Evolutionary conservation across 1,139 yeast species (phyloP), one percentile per base, ranked within the genome.

Genomic region (Cylindricascospora bacillispora): DNA sequence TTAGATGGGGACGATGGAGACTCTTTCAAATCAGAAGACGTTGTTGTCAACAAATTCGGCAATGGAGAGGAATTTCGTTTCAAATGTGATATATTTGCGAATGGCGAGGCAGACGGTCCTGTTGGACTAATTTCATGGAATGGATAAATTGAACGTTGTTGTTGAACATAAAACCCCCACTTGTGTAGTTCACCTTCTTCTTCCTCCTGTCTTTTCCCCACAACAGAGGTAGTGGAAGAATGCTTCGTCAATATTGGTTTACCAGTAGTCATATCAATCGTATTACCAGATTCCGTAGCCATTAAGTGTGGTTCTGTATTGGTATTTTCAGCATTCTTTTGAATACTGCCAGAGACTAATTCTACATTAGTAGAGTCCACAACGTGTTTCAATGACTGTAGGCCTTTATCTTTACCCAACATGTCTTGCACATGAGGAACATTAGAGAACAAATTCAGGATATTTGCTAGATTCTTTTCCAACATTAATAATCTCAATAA

Each of bases 111-210:
- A 15, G 41, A 16, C 17, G 33, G 34, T 13, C 25, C 25, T 6
- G 34, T 22, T 11, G 32, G 14, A 13, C 31, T 33, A 21, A 31
- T 10, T 16, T 40, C 41, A 25, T 32, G 49, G 24, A 47, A 52
- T 4, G 67, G 67, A 37, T 60, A 50, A 14, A 62, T 43, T 18
- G 61, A 61, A 19, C 62, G 54, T 37, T 73, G 67, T 45, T 70
- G 79, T 45, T 74, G 79, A 43, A 76, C 73, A 44, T 69, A 75
- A 46, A 69, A 70, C 10, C 92, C 92, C 69, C 81, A 70, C 53
- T 77, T 72, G 53, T 80, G 93, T 39, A 82, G 65, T 45, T 80
- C 93, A 38, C 94, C 95, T 60, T 83, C 95, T 53, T 83, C 95
- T 38, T 74, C 73, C 45, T 82, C 94, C 49, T 76, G 82, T 40